Base-by-base conservation (phyloP, 2,329 filamentous ascomycete genomes). In the Colletotrichum sp. region DNA sequence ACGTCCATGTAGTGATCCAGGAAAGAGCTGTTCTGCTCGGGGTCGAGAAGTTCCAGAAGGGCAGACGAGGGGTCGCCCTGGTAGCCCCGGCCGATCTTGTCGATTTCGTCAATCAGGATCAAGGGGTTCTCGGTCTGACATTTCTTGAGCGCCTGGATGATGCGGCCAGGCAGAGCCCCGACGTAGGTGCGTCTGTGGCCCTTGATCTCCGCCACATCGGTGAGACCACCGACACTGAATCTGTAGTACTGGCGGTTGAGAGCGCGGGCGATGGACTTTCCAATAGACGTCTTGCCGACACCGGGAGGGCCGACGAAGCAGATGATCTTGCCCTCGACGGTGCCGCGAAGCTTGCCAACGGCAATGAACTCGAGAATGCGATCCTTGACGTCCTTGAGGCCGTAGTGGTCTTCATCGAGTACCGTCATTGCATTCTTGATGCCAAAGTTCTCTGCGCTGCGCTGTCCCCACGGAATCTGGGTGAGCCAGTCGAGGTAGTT, bases 401-500 rank as follows among this genome's bases (percentile, higher is more conserved):
- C 97, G 83, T 99, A 96, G 83, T 99, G 97, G 82, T 99, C 97
- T 84, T 98, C 96, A 78, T 99, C 96, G 71, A 99, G 86, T 10
- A 99, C 96, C 68, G 90, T 93, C 86, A 96, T 94, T 9, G 97
- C 97, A 80, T 99, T 94, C 79, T 95, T 91, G 79, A 99, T 98
- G 65, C 94, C 95, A 84, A 99, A 99, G 84, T 98, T 99, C 87
- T 99, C 97, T 0, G 96, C 93, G 79, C 96, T 98, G 81, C 96
- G 92, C 84, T 97, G 94, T 63, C 97, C 97, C 97, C 97, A 99
- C 0, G 97, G 97, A 59, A 99, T 97, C 84, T 98, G 96, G 8
- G 97, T 99, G 55, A 99, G 90, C 97, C 97, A 99, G 86, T 99
- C 97, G 48, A 99, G 89, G 84, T 99, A 99, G 85, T 99, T 99